Evolutionary conservation across 2,329 filamentous ascomycete genomes (phyloP).

Genomic region (Huntiella moniliformis): DNA sequence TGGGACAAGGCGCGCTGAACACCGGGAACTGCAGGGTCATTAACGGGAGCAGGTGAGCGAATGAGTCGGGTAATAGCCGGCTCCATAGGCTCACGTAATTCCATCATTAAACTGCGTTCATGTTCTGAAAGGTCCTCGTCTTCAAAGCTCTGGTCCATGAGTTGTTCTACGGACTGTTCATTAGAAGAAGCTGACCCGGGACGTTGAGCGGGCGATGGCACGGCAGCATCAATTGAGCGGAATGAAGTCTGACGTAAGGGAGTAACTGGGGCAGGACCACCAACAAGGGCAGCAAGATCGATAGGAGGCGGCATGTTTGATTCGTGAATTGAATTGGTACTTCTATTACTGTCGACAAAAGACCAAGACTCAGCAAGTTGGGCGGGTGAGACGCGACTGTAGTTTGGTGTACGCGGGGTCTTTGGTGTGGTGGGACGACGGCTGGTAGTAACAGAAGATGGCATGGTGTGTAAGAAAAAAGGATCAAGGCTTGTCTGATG

Average conservation of each 20-base stretch:
- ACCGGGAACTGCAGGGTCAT: not conserved
- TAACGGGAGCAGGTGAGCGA: not conserved
- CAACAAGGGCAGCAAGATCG: too few species aligned
- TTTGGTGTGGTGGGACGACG: not conserved
- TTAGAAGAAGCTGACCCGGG: not conserved
- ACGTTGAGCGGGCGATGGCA: not conserved
- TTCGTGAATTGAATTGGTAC: too few species aligned
- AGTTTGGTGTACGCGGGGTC: constrained; percentile 2
- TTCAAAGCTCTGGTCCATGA: too few species aligned
- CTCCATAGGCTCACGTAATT: constrained; percentile 14
- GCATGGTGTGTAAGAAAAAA: too few species aligned
- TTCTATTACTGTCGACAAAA: constrained; percentile 35
- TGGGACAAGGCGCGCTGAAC: not conserved
- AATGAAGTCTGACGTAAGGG: constrained; percentile 20
- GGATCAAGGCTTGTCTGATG: too few species aligned
- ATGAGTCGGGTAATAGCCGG: not conserved
- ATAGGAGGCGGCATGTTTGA: too few species aligned
- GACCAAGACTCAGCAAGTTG: constrained; percentile 37
- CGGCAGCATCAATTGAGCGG: constrained; percentile 16
- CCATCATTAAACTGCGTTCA: constrained; percentile 5
- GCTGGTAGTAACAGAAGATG: too few species aligned
- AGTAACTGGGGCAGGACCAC: not conserved
- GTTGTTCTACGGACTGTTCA: not conserved
- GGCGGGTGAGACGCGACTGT: constrained; percentile 3
- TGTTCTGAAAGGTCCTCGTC: not conserved